Conservation (phyloP, 176 grass and related monocot species). For the Bothriochloa decipiens region DNA sequence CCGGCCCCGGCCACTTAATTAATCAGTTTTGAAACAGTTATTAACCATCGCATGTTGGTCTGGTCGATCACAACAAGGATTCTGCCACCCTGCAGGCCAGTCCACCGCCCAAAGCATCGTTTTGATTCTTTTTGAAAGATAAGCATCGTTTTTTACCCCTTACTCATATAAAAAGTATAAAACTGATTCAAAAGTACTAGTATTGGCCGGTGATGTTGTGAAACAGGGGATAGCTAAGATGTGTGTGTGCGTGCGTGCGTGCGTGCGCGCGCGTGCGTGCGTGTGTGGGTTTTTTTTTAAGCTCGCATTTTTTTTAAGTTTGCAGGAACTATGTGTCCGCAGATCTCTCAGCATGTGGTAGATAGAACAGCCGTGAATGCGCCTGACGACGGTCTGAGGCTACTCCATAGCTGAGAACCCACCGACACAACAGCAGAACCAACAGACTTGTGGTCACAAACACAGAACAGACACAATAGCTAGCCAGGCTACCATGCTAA, state of each 20-base stretch:
- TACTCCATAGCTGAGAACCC: background rate
- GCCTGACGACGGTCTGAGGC: background rate
- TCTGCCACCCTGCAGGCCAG: background rate
- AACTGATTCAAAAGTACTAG: background rate
- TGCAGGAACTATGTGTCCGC: background rate
- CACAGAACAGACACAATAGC: too few species aligned
- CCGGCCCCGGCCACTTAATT: background rate
- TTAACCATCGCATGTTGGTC: slow-evolving; percentile 20
- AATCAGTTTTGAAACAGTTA: background rate
- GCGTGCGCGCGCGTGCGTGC: too few species aligned
- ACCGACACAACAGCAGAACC: background rate
- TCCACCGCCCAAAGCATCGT: background rate
- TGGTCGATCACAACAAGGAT: background rate
- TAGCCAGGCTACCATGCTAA: background rate
- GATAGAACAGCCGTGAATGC: slow-evolving; percentile 31
- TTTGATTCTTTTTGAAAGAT: too few species aligned
- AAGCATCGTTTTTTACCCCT: too few species aligned
- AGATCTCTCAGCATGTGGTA: slow-evolving; percentile 7
- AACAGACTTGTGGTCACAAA: background rate
- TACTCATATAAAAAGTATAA: too few species aligned
- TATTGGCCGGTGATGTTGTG: background rate
- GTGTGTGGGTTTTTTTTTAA: too few species aligned
- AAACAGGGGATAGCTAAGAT: too few species aligned
- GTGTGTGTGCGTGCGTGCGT: too few species aligned
- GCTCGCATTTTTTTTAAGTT: too few species aligned